Conservation (phyloP, 176 grass and related monocot species). For the Cenchrus americanus region DNA sequence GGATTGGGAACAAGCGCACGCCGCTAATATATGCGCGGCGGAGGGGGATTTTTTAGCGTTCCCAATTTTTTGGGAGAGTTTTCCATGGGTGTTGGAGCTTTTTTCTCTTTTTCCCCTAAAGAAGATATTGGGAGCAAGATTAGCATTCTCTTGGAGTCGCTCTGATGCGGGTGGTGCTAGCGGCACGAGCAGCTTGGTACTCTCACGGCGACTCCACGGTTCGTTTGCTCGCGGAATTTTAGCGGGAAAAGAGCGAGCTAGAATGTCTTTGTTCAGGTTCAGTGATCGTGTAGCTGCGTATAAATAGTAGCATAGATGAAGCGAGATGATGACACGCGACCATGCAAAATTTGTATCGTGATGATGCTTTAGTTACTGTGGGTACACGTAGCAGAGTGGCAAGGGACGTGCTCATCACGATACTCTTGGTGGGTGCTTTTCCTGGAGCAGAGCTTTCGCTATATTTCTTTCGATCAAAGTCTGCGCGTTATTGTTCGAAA, state of each 20-base stretch:
- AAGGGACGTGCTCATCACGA: slow-evolving; percentile 25
- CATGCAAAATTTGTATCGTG: not conserved
- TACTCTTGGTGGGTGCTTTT: not conserved
- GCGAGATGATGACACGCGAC: too few species aligned
- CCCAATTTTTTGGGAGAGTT: too few species aligned
- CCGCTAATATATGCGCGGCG: too few species aligned
- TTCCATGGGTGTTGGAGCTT: too few species aligned
- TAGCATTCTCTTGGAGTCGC: too few species aligned
- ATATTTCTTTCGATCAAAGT: not conserved
- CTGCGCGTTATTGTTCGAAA: too few species aligned
- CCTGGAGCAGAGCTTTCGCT: not conserved
- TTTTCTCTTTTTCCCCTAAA: too few species aligned
- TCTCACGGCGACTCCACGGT: slow-evolving; percentile 15
- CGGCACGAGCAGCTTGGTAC: not conserved
- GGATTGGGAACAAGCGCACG: too few species aligned
- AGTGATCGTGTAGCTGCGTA: not conserved
- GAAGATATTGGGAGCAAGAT: too few species aligned
- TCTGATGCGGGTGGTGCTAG: not conserved
- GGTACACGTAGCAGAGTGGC: slow-evolving; percentile 17
- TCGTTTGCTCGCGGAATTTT: slow-evolving; percentile 3
- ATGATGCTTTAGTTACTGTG: slow-evolving; percentile 44
- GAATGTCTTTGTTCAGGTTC: not conserved
- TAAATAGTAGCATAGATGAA: not conserved
- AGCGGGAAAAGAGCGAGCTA: not conserved
- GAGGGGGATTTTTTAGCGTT: too few species aligned